phyloP scores from a whole-genome alignment of 73 alveolate species.

The Uronychia binucleata region DNA sequence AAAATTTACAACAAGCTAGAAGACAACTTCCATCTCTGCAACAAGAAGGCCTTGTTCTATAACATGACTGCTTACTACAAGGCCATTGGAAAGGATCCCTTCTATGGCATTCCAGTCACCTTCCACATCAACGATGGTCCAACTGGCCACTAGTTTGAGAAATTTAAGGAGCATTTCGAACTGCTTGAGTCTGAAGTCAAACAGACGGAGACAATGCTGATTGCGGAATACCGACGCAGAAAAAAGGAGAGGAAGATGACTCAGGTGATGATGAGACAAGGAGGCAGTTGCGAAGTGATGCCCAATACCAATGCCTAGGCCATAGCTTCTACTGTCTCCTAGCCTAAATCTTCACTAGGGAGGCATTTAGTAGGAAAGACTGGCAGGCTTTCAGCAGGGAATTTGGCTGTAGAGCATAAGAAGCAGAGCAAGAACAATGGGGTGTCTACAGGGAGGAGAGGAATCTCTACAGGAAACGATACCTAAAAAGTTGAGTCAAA shows the following conservation, averaged over 20 bases:
- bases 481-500: background rate
- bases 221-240: background rate
- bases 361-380: background rate
- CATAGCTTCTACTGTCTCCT: background rate
- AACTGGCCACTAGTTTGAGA: conserved; percentile 19
- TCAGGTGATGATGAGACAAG: background rate
- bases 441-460: too few relatives aligned
- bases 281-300: background rate
- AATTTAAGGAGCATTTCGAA: conserved; percentile 17
- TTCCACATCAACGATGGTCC: conserved; percentile 22
- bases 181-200: background rate
- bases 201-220: background rate
- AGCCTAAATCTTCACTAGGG: background rate
- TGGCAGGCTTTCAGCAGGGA: background rate
- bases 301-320: background rate
- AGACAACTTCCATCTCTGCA: conserved; percentile 33
- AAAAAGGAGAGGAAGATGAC: background rate
- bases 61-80: conserved; percentile 29
- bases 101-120: conserved; percentile 18
- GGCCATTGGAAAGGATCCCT: conserved; percentile 19
- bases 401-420: background rate
- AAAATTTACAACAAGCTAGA: conserved; percentile 30
- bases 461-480: background rate
- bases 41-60: conserved; percentile 33
- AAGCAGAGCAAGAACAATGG: background rate